A percentile compares a stretch with the other conserved stretches of the same genome.
These are phyloP conservation scores for Rhododendron ovatum DNA, from an alignment of 148 eudicot species.

Conservation along the genomic window DNA sequence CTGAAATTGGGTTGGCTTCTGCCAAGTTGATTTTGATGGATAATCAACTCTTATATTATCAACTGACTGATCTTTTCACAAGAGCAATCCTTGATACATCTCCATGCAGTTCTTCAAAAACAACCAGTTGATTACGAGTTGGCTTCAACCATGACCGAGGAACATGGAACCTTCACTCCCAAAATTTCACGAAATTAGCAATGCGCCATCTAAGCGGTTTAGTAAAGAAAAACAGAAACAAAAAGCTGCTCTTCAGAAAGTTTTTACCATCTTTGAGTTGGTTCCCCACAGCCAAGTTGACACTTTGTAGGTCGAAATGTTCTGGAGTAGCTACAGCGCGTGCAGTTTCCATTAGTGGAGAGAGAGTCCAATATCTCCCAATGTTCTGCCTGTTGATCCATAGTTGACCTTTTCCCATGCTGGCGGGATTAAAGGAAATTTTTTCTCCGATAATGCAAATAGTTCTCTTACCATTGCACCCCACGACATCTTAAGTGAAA, in stretches of 20 bases:
- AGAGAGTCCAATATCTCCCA: constrained; percentile 73
- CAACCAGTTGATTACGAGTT: constrained; percentile 27
- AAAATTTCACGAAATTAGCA: background rate
- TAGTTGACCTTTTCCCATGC: constrained; percentile 87
- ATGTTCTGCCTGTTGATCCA: constrained; percentile 86
- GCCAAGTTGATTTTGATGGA: background rate
- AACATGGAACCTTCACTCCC: constrained; percentile 43
- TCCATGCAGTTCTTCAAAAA: constrained; percentile 50
- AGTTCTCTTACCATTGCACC: too few species aligned
- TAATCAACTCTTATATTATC: too few species aligned
- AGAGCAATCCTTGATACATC: constrained; percentile 42
- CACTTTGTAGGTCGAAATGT: constrained; percentile 57
- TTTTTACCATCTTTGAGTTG: constrained; percentile 84
- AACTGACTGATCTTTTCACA: constrained; percentile 27
- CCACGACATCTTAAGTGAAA: background rate
- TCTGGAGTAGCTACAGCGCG: constrained; percentile 58
- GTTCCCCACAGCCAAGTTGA: constrained; percentile 70
- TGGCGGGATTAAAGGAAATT: constrained; percentile 8
- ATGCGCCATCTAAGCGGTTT: background rate
- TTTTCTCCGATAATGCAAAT: too few species aligned
- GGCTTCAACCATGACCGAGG: constrained; percentile 55
- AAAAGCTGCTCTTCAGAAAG: background rate
- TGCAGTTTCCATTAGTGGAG: constrained; percentile 55
- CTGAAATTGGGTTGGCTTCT: too few species aligned
- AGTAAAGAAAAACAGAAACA: background rate